phyloP scores from a whole-genome alignment of 2,329 filamentous ascomycete genomes.

The Metarhizium sp. region DNA sequence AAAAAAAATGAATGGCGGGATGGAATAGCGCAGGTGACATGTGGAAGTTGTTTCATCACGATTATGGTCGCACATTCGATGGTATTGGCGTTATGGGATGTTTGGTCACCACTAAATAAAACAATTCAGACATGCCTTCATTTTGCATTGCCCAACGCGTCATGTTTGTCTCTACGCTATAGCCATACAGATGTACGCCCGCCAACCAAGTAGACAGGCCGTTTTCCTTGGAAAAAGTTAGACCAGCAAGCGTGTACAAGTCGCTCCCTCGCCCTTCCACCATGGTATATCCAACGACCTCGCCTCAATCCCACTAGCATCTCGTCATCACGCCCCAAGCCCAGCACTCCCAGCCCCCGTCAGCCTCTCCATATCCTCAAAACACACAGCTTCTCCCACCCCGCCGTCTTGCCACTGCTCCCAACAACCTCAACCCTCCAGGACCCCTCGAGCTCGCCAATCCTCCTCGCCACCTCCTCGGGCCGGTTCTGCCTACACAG shows the following conservation, averaged over 20 bases:
- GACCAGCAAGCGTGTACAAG: too few species aligned
- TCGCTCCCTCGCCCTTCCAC: too few species aligned
- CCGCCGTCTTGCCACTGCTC: constrained; percentile 74
- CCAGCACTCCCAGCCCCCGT: neutral
- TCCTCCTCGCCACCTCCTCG: constrained; percentile 55
- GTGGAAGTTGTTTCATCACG: constrained; percentile 3
- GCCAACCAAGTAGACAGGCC: too few species aligned
- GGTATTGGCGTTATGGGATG: constrained; percentile 26
- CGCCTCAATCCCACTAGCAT: too few species aligned
- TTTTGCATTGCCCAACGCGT: neutral
- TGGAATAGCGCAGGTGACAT: constrained; percentile 3
- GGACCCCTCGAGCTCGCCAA: constrained; percentile 40
- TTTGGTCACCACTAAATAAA: constrained; percentile 16
- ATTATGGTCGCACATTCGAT: constrained; percentile 11
- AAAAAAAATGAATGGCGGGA: neutral
- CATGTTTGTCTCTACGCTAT: too few species aligned
- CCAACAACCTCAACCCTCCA: constrained; percentile 77
- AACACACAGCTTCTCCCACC: constrained; percentile 91
- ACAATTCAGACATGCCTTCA: neutral
- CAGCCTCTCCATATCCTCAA: constrained; percentile 65
- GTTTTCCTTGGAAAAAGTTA: too few species aligned
- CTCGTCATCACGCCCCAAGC: too few species aligned
- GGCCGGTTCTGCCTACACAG: constrained; percentile 89
- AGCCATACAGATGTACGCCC: too few species aligned
- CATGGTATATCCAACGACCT: too few species aligned